Evolutionary conservation across 164 flowering plant genomes (phyloP), one percentile per base, ranked within the genome.

Genomic region (Warburgia ugandensis): DNA sequence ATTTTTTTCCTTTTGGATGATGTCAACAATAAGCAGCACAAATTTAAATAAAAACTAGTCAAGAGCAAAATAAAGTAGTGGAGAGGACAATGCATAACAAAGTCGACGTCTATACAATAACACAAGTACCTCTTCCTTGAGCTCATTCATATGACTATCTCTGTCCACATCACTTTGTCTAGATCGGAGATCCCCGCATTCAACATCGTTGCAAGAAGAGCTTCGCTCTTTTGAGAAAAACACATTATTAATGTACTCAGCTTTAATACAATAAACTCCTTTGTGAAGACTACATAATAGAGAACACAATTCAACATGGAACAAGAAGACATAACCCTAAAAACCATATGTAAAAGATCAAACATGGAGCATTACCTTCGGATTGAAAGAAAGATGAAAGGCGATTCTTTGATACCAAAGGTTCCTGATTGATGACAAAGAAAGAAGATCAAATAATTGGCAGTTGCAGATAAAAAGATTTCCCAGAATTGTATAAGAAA

Each of bases 91-190:
- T n/a, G n/a, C n/a, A n/a, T n/a, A 48, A 55, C 12, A 20, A 19
- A 23, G 5, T 27, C 0, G 6, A 13, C 14, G 19, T 30, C 20
- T 20, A 22, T 23, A 13, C 5, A 44, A 7, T 25, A 17, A 36
- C 45, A 48, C 36, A 37, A 45, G 16, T 35, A 83, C 90, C 85
- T 83, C 90, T 25, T 77, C 72, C 51, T 50, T 71, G 42, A 79
- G 83, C 45, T 61, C 76, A 49, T 54, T 64, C 39, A 49, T 59
- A 45, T 42, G 44, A 38, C 7, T 23, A 25, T 45, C 42, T 33
- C 35, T 38, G 21, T 35, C 48, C n/a, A 29, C 37, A 26, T 41
- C 47, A 50, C 43, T 27, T 21, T 44, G 45, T n/a, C 55, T 41
- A 54, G 77, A 62, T 48, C 36, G 65, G 27, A 32, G 47, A 48